Conservation (phyloP, 345 rosid species). For the Linum usitatissimum region DNA sequence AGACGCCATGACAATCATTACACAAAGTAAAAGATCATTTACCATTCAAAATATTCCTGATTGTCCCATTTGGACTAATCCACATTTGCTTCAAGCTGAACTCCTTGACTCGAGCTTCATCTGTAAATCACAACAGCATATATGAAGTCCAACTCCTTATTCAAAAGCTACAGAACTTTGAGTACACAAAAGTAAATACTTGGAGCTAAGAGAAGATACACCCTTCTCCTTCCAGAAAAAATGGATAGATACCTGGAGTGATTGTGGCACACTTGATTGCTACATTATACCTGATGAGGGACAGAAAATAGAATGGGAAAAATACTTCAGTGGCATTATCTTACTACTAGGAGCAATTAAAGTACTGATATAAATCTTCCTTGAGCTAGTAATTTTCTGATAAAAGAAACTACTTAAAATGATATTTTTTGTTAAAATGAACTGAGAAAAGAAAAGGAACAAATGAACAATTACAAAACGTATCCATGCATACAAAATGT, state of each 20-base stretch:
- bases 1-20: neutral
- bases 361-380: no score
- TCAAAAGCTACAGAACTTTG: no score
- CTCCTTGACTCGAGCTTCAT: slow-evolving; percentile 86
- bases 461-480: no score
- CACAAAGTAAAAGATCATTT: slow-evolving; percentile 13
- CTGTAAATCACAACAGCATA: slow-evolving; percentile 25
- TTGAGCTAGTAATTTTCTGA: no score
- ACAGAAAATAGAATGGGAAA: neutral
- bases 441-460: no score
- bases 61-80: slow-evolving; percentile 96
- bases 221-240: neutral
- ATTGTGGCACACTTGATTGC: slow-evolving; percentile 98
- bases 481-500: no score
- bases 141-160: slow-evolving; percentile 9
- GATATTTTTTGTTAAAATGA: no score
- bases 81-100: slow-evolving; percentile 88
- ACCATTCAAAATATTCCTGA: slow-evolving; percentile 94
- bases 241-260: slow-evolving; percentile 58
- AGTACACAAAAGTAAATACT: neutral
- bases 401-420: no score
- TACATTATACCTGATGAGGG: slow-evolving; percentile 67
- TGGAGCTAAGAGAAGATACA: neutral
- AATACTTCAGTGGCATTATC: neutral
- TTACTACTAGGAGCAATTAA: no score